A percentile compares a stretch with the other conserved stretches of the same genome.
Conservation (phyloP, 257 asterid species). For the Euphrasia confusa region DNA sequence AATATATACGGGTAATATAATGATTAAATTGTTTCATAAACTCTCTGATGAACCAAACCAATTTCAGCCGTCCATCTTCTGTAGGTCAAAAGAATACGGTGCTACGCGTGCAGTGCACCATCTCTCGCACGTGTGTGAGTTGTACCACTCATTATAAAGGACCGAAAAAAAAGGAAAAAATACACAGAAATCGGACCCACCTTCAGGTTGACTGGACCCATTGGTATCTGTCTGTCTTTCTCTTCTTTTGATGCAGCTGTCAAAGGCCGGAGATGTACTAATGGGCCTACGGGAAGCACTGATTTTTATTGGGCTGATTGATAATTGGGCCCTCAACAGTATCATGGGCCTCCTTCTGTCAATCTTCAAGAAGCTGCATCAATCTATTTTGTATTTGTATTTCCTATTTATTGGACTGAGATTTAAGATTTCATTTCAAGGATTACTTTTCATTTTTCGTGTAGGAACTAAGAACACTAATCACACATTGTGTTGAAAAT, state of each 20-base stretch:
- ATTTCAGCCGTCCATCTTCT: conserved; percentile 4
- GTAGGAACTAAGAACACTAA: too few relatives aligned
- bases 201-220: conserved; percentile 18
- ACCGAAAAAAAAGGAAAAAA: neutral
- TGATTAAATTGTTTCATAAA: neutral
- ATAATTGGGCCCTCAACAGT: conserved; percentile 5
- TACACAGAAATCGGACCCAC: conserved; percentile 4
- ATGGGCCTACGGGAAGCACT: conserved; percentile 19
- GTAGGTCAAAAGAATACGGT: conserved; percentile 22
- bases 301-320: conserved; percentile 14
- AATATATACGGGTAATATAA: too few relatives aligned
- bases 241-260: conserved; percentile 30
- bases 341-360: neutral
- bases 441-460: too few relatives aligned
- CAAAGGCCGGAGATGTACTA: neutral
- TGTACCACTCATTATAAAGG: conserved; percentile 6
- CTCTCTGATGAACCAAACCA: neutral
- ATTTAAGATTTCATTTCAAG: too few relatives aligned
- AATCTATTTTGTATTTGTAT: too few relatives aligned
- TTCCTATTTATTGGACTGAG: too few relatives aligned
- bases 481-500: too few relatives aligned
- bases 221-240: conserved; percentile 20
- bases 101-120: conserved; percentile 22
- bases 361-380: neutral
- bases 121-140: conserved; percentile 34